Conservation (phyloP, 2,329 filamentous ascomycete genomes). For the Paraphoma chrysanthemicola region DNA sequence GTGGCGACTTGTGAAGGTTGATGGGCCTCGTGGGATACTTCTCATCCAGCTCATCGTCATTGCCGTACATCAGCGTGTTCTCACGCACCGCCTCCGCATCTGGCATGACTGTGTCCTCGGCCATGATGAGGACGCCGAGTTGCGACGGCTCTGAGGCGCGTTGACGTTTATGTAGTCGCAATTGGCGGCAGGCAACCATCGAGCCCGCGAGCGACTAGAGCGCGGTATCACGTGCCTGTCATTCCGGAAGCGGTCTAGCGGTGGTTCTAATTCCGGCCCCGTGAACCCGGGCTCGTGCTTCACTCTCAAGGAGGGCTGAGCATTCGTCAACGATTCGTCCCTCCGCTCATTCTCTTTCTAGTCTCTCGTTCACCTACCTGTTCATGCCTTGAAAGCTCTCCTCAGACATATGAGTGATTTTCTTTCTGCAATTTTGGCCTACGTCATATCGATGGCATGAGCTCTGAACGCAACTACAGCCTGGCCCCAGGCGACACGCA, state of each 20-base stretch:
- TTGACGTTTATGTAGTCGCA: constrained; percentile 3
- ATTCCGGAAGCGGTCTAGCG: constrained; percentile 8
- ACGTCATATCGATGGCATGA: constrained; percentile 48
- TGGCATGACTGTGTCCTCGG: constrained; percentile 43
- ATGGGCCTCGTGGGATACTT: constrained; percentile 78
- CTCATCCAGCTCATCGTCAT: constrained; percentile 55
- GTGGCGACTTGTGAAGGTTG: constrained; percentile 80
- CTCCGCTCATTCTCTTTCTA: constrained; percentile 14
- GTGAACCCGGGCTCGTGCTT: constrained; percentile 1
- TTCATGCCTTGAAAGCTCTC: constrained; percentile 9
- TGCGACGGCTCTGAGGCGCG: neutral
- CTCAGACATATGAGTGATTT: constrained; percentile 8
- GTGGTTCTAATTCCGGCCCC: constrained; percentile 2
- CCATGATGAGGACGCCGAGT: constrained; percentile 34
- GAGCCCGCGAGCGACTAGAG: constrained; percentile 13
- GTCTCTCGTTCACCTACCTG: constrained; percentile 19
- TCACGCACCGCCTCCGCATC: constrained; percentile 55
- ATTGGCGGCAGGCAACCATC: constrained; percentile 13
- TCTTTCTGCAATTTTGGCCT: constrained; percentile 3
- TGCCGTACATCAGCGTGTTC: constrained; percentile 58
- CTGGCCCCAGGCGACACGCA: constrained; percentile 42
- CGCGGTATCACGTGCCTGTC: constrained; percentile 24
- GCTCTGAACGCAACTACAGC: constrained; percentile 39
- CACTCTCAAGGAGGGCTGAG: constrained; percentile 7
- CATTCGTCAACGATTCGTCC: constrained; percentile 7